Base-by-base conservation (phyloP, 2,329 filamentous ascomycete species). In the Trichoderma pleuroti region DNA sequence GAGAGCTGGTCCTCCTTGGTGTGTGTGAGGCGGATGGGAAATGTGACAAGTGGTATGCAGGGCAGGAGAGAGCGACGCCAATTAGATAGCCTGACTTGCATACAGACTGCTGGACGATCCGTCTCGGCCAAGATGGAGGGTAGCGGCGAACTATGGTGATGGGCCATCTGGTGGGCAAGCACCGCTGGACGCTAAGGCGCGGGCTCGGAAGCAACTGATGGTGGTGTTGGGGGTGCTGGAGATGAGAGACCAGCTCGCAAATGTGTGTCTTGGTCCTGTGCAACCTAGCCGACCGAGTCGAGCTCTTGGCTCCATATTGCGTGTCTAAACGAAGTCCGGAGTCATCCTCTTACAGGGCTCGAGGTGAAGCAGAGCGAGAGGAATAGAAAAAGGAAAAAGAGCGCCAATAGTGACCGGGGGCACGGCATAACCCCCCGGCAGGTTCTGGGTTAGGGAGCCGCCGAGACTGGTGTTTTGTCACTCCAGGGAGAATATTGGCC, bases 21-120 rank as follows among this genome's bases (percentile, higher is more conserved):
- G 56, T 21, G 56, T 21, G 39, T 2, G 66, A 52, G 28, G 21
- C 8, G 42, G 56, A 68, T 21, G 16, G 36, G 12, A 28, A 59
- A 64, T 18, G 16, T 65, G 68, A 70, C 68, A n/a, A 65, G 60
- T 70, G 36, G 60, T 36, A 70, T 65, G 68, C 68, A 70, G 68
- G 57, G 60, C 60, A 70, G 64, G 54, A 61, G 54, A 61, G 14
- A 18, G 28, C 57, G 8, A 56, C 49, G 6, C 60, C 68, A 65
- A 65, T 34, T 52, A 70, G 60, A 21, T n/a, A 1, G 26, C 34
- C 52, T 59, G 57, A 52, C 68, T 70, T 70, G 60, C 68, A 65
- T 70, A 52, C 52, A 49, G 60, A 59, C 60, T 59, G 49, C n/a
- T 46, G 7, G 30, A 24, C 59, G 60, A 64, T 46, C 60, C 68